Evolutionary conservation across 345 rosid genomes (phyloP), one percentile per base, ranked within the genome.

Genomic region (Hibiscus tridactylites): DNA sequence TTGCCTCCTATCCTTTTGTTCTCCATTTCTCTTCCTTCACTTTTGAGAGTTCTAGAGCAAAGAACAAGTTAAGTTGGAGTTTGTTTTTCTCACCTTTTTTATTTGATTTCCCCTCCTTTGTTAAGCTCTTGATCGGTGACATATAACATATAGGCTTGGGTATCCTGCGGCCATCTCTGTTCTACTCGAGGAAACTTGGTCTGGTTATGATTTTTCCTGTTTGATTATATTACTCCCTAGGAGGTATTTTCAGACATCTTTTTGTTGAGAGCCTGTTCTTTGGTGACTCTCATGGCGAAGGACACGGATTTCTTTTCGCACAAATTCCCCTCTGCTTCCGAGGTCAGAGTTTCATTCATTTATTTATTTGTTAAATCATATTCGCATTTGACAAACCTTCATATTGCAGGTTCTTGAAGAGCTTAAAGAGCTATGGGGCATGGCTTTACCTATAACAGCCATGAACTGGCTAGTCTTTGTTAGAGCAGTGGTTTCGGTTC

Each of bases 361-460:
- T 33, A 2, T 62, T 4, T 46, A 7, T 31, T 59, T 52, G 15
- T 62, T 0, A 15, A 1, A 9, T 31, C 2, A 3, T 49, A n/a
- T 10, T 44, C 17, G 5, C 58, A 50, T 24, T 42, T 28, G 21
- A 11, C 29, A 11, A 13, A 4, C n/a, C 26, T 63, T 1, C 49
- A 11, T 59, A 16, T 61, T 61, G 65, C 85, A 90, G 92, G 90
- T 91, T 66, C 37, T 79, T n/a, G 91, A 92, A 16, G 99, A 92
- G 81, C 81, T 95, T 6, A 90, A 83, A 74, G 97, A 87, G 84
- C 87, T 95, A 9, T 85, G 91, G 96, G 82, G 85, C 24, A 90
- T 95, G 99, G 97, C 90, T 61, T 66, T 92, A 13, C 99, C 99
- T 10, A 83, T 92, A 76, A 90, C 99, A 49, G 96, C 91, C 15